These are phyloP conservation scores for Filobasidium wieringae DNA, from an alignment of 768 basidiomycete genomes.

Conservation along the genomic window DNA sequence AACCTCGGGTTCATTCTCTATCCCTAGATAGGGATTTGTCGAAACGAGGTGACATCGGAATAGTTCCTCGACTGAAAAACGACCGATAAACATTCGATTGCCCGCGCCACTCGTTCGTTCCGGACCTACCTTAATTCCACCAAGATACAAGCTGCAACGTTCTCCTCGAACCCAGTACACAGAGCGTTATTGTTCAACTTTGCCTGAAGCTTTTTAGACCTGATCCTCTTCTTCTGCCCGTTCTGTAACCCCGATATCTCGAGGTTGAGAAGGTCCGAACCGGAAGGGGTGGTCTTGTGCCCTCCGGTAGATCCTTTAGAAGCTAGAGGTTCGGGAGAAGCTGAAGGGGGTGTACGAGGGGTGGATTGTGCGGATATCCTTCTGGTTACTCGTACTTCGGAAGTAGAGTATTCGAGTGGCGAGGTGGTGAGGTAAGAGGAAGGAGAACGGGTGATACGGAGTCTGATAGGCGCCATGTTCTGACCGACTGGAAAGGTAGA, in stretches of 20 bases:
- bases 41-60: too few relatives aligned
- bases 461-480: background rate
- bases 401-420: background rate
- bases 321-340: background rate
- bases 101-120: too few relatives aligned
- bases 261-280: background rate
- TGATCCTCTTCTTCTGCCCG: background rate
- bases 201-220: background rate
- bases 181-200: background rate
- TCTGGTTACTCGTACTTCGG: background rate
- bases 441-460: background rate
- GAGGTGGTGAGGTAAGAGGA: background rate
- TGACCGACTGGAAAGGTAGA: background rate
- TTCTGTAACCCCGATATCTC: background rate
- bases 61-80: too few relatives aligned
- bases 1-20: too few relatives aligned
- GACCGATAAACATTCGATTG: too few relatives aligned
- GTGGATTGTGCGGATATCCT: background rate
- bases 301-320: background rate
- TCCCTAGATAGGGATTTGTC: too few relatives aligned
- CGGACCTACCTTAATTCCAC: background rate
- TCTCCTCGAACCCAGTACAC: background rate
- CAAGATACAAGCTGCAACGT: background rate
- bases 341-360: background rate
- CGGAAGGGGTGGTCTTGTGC: background rate